Evolutionary conservation across 2,329 filamentous ascomycete genomes (phyloP), one percentile per base, ranked within the genome.

Genomic region (Verticillium alfalfae): DNA sequence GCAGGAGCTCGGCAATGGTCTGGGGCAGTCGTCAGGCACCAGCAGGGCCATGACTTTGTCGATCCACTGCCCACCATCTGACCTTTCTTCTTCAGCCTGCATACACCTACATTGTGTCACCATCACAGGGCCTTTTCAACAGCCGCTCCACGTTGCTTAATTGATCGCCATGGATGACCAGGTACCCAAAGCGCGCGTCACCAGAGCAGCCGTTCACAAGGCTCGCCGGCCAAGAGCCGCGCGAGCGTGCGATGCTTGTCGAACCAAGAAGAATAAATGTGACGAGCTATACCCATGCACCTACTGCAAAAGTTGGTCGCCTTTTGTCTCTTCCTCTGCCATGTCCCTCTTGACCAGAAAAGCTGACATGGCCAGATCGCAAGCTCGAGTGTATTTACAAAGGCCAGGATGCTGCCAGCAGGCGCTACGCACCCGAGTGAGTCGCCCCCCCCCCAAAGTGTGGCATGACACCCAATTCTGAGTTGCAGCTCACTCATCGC

Each of bases 241-340:
- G 34, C 38, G 63, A 75, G 86, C 86, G n/a, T 89, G 86, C 70
- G 83, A 87, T 56, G 76, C 78, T 63, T 89, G 86, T 76, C 78
- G 80, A 63, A 79, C 77, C 70, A 88, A 87, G 80, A 89, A 89
- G 81, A 79, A 84, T 45, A 81, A 84, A 55, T 87, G 84, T 70
- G 83, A 86, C 34, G 63, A 64, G 39, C 55, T 67, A 41, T 67
- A 67, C 56, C 67, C 67, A 34, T 80, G 78, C 66, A 71, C 71
- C 10, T 76, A 78, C 61, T 80, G 78, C 67, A 75, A 72, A 65
- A 77, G 77, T 79, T 67, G 63, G 74, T 66, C 26, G n/a, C 9
- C 38, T 52, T 57, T n/a, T 45, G 49, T 12, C 34, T 12, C 26
- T 31, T 31, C 26, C 26, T 5, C 26, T 31, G 26, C 26, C 18